Base-by-base conservation (phyloP, 345 rosid genomes). In the Ailanthus altissimus region DNA sequence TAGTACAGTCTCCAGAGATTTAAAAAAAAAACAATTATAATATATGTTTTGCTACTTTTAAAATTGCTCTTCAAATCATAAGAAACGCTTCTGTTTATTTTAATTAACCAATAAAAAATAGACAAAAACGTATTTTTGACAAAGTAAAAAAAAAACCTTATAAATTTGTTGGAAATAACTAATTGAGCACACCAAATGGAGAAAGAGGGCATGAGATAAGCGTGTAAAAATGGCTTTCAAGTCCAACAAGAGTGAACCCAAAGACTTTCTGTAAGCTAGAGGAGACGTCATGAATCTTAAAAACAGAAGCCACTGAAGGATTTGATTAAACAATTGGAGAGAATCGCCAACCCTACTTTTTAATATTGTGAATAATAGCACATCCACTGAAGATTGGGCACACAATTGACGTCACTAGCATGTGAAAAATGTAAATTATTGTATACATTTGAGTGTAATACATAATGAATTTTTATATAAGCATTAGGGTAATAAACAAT, bases 281-380 rank as follows among this genome's bases (percentile, higher is more conserved):
- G 64, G 63, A 75, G 75, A 82, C 79, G 73, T 50, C 18, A 78
- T 74, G 79, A 82, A 82, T 82, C 81, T 78, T 70, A 46, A 54
- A 69, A 82, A 64, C 56, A 78, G 79, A 54, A 78, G 26, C 15
- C 46, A 9, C 69, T 58, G 83, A 45, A 16, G 49, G 78, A 75
- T 69, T 74, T 73, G 68, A 56, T 47, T 36, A 25, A 23, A 25
- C 69, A 21, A 15, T 32, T 32, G 20, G 36, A 38, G 65, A 38
- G 65, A 64, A 40, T 74, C 77, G 18, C 25, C 32, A 61, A 51
- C 75, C 63, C 40, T 23, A 46, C 20, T 32, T 47, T 72, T n/a
- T 23, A 25, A 65, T n/a, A 11, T 54, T 45, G 61, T 54, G 21
- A 62, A 77, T 47, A 32, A 51, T 71, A 40, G 9, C 67, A 50